A percentile compares a stretch with the other conserved stretches of the same genome.
These are phyloP conservation scores for Psilocybe sp. DNA, from an alignment of 768 basidiomycete genomes.

Conservation along the genomic window DNA sequence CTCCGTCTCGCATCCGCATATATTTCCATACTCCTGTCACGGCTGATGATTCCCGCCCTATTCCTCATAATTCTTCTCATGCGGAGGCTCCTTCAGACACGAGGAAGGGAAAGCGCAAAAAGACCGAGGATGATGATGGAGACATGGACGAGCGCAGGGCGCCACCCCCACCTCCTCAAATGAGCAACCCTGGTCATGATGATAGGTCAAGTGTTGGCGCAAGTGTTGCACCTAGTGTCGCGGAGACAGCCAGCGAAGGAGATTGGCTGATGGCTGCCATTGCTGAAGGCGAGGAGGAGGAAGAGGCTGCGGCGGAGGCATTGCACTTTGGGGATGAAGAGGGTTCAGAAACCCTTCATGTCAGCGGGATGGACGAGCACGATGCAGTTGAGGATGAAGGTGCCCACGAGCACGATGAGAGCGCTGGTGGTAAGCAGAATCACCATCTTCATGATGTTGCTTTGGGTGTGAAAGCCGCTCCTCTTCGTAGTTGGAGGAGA, in stretches of 20 bases:
- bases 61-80: constrained; percentile 58
- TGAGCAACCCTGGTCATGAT: constrained; percentile 40
- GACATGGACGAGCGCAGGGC: constrained; percentile 72
- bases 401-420: constrained; percentile 30
- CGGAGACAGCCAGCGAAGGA: constrained; percentile 74
- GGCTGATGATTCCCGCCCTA: constrained; percentile 75
- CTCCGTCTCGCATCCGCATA: constrained; percentile 81
- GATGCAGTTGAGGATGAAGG: constrained; percentile 21
- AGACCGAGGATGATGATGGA: constrained; percentile 85
- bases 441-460: constrained; percentile 29
- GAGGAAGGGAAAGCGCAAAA: constrained; percentile 84
- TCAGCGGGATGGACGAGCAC: constrained; percentile 38
- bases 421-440: constrained; percentile 51
- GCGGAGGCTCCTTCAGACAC: constrained; percentile 50
- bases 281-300: constrained; percentile 65
- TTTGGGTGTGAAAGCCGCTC: constrained; percentile 48
- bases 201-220: constrained; percentile 57
- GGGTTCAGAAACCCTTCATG: constrained; percentile 41
- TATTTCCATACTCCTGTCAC: constrained; percentile 91
- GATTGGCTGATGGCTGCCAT: constrained; percentile 93
- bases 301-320: constrained; percentile 26
- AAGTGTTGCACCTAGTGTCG: constrained; percentile 62
- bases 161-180: constrained; percentile 63
- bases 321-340: constrained; percentile 38
- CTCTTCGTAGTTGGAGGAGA: constrained; percentile 27